These are phyloP conservation scores for Panicum miliaceum DNA, from an alignment of 176 grass and related monocot species.

Conservation along the genomic window DNA sequence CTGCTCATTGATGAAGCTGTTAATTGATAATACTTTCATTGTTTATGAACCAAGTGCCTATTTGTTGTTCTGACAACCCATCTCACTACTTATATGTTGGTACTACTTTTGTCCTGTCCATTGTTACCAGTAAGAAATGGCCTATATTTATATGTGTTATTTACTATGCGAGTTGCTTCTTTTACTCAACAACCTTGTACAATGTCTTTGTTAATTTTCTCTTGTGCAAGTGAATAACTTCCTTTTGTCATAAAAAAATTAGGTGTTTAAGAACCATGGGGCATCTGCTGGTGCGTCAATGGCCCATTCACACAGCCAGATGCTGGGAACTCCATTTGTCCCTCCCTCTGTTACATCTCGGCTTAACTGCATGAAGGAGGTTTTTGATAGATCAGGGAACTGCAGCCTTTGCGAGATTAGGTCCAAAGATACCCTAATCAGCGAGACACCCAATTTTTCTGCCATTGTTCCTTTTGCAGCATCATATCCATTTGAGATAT, in stretches of 20 bases:
- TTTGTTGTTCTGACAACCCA: not conserved
- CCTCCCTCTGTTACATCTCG: slow-evolving; percentile 74
- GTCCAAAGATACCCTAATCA: slow-evolving; percentile 67
- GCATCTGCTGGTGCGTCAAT: slow-evolving; percentile 92
- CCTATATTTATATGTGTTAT: slow-evolving; percentile 11
- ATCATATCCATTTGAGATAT: slow-evolving; percentile 90
- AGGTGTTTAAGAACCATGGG: slow-evolving; percentile 98
- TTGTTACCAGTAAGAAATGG: not conserved
- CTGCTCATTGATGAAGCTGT: not conserved
- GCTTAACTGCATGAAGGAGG: slow-evolving; percentile 69
- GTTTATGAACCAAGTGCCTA: not conserved
- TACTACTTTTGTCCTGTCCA: not conserved
- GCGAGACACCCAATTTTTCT: slow-evolving; percentile 64
- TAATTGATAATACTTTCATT: not conserved
- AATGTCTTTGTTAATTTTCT: not conserved
- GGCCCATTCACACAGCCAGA: slow-evolving; percentile 96
- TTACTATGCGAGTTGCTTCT: not conserved
- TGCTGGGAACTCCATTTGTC: slow-evolving; percentile 86
- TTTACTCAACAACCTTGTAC: not conserved
- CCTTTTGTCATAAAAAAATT: not conserved
- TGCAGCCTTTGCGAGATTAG: slow-evolving; percentile 74
- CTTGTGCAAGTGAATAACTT: not conserved
- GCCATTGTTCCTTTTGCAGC: slow-evolving; percentile 90
- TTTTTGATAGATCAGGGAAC: slow-evolving; percentile 64
- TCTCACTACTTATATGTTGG: not conserved